These are phyloP conservation scores for Fusarium pseudoanthophilum DNA, from an alignment of 2,329 filamentous ascomycete species.

Conservation along the genomic window DNA sequence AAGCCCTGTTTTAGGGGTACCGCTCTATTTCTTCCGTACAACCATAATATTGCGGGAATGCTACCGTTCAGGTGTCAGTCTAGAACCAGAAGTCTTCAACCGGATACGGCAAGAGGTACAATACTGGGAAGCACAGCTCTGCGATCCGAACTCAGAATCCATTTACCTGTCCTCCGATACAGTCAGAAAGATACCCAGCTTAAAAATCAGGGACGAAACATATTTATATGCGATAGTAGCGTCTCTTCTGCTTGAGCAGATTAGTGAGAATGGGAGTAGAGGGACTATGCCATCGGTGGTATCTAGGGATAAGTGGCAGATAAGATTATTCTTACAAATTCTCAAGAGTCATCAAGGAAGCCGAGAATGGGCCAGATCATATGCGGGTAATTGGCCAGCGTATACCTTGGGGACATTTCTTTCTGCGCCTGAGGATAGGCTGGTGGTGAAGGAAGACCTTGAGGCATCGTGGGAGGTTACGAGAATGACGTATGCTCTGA, in stretches of 20 bases:
- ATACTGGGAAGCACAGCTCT: slow-evolving; percentile 21
- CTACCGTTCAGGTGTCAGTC: background rate
- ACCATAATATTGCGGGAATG: slow-evolving; percentile 16
- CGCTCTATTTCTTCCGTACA: slow-evolving; percentile 31
- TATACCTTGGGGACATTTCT: slow-evolving; percentile 39
- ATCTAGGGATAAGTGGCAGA: slow-evolving; percentile 26
- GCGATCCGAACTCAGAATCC: background rate
- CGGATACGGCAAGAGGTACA: slow-evolving; percentile 14
- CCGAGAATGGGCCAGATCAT: slow-evolving; percentile 40
- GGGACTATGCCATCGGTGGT: background rate
- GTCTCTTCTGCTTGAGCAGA: slow-evolving; percentile 34
- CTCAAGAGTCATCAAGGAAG: slow-evolving; percentile 18
- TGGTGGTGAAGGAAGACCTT: slow-evolving; percentile 29
- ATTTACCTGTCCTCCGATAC: background rate
- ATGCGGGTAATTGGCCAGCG: slow-evolving; percentile 42
- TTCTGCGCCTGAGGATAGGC: slow-evolving; percentile 10
- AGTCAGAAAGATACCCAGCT: background rate
- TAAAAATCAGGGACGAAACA: slow-evolving; percentile 26
- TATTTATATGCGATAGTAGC: slow-evolving; percentile 32
- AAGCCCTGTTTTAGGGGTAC: slow-evolving; percentile 41
- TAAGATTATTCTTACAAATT: slow-evolving; percentile 19
- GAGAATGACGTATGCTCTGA: slow-evolving; percentile 21
- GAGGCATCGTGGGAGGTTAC: slow-evolving; percentile 26
- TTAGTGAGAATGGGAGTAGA: background rate
- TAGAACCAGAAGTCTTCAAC: background rate